phyloP scores from a whole-genome alignment of 768 basidiomycete genomes.

The Trametopsis cervina region DNA sequence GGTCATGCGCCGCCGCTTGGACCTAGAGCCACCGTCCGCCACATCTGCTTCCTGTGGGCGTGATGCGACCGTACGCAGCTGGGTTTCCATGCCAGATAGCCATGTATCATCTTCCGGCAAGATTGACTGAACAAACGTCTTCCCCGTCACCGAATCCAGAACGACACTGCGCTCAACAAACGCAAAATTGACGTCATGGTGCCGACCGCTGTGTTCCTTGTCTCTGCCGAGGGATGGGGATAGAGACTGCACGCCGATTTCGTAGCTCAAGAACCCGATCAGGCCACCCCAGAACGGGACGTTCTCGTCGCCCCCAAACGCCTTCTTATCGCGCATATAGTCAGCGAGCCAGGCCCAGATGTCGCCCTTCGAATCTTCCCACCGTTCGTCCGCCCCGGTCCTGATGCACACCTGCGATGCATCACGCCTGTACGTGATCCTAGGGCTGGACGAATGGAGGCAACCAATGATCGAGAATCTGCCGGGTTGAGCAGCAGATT shows the following conservation, averaged over 20 bases:
- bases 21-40: not conserved
- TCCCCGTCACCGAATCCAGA: constrained; percentile 44
- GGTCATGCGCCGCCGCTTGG: constrained; percentile 15
- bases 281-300: constrained; percentile 84
- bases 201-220: constrained; percentile 23
- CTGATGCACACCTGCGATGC: constrained; percentile 42
- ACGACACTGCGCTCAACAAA: constrained; percentile 78
- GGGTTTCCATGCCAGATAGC: constrained; percentile 38
- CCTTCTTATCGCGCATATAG: constrained; percentile 56
- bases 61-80: constrained; percentile 20
- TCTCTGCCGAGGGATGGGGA: constrained; percentile 31
- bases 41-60: constrained; percentile 11
- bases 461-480: constrained; percentile 67
- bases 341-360: constrained; percentile 70
- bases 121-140: constrained; percentile 59
- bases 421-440: constrained; percentile 50
- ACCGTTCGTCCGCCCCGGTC: constrained; percentile 20
- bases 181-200: constrained; percentile 69
- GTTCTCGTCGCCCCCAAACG: constrained; percentile 39
- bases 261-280: constrained; percentile 73
- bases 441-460: constrained; percentile 44
- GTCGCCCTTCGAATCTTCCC: constrained; percentile 32
- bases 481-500: constrained; percentile 73
- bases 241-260: constrained; percentile 60
- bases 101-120: constrained; percentile 52